phyloP scores from a whole-genome alignment of 306 rosid species.

The Inga laurina region DNA sequence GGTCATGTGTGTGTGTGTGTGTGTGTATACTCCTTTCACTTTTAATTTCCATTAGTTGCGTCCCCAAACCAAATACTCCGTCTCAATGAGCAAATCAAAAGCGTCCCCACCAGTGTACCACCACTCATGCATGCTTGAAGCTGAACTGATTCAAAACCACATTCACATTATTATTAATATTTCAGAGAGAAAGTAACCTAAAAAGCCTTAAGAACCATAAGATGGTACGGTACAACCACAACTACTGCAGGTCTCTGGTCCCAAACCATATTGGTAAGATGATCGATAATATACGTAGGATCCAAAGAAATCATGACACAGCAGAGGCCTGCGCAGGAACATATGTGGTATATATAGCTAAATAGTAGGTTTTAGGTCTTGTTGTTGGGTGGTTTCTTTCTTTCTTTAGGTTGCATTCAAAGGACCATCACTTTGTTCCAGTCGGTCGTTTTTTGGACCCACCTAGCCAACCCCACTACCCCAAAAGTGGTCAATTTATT shows the following conservation, averaged over 20 bases:
- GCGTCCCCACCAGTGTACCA: background rate
- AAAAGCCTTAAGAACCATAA: background rate
- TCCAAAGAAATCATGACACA: conserved; percentile 7
- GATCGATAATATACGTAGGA: background rate
- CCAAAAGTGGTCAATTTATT: background rate
- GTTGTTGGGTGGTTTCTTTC: background rate
- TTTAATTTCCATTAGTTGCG: background rate
- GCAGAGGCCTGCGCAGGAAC: background rate
- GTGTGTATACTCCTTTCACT: background rate
- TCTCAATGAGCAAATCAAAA: background rate
- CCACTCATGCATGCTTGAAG: background rate
- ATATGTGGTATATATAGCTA: background rate
- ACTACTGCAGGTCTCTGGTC: conserved; percentile 6
- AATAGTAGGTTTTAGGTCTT: background rate
- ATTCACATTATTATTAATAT: background rate
- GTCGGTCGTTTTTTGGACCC: conserved; percentile 10
- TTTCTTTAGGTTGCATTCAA: conserved; percentile 6
- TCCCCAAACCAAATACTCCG: background rate
- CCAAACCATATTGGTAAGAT: conserved; percentile 1
- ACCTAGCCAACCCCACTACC: conserved; percentile 29
- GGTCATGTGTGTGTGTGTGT: background rate
- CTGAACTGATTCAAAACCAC: background rate
- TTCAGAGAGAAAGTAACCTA: background rate
- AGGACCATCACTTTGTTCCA: conserved; percentile 29
- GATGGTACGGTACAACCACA: background rate